Evolutionary conservation across 495 filamentous ascomycete species (phyloP), one percentile per base, ranked within the genome.

Genomic region (Penicillium argentinense): DNA sequence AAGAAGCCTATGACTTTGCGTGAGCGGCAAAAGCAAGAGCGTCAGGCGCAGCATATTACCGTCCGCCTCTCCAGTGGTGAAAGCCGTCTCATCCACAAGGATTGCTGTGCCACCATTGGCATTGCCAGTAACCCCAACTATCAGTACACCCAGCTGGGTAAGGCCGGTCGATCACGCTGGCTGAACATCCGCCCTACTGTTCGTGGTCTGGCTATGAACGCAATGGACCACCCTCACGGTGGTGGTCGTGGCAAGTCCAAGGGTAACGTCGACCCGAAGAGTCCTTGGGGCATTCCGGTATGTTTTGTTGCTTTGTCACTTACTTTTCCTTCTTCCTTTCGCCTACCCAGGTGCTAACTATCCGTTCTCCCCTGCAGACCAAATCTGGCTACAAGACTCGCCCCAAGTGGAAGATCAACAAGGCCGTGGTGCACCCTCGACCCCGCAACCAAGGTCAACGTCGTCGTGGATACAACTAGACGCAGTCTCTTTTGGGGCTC

Each of bases 221-320:
- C 91, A 49, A 80, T 73, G 50, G 95, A 98, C 55, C 93, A 98
- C 80, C 91, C 93, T 56, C 93, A 98, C 70, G 93, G 93, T 79
- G 93, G 93, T 85, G 93, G 93, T 64, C 79, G 95, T 74, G 93
- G 93, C 64, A 98, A 98, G 75, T 95, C 89, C 18, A 97, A 98
- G 86, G 91, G 93, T 78, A 97, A 97, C 67, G 79, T 88, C 45
- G 74, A 93, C 63, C 91, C 95, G 33, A 88, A 90, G 63, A 95
- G 89, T 73, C 91, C 91, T 48, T 98, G 93, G 93, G 95, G 95
- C 58, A 84, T 81, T 63, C 90, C 89, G 70, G 91, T 96, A 86
- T 67, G 88, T 80, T 26, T 61, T 27, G n/a, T n/a, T 42, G 46
- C 37, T 21, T 27, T 53, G 12, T 14, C 45, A 30, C 28, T 49